Conservation (phyloP, 257 asterid species). For the Pogostemon cablin region DNA sequence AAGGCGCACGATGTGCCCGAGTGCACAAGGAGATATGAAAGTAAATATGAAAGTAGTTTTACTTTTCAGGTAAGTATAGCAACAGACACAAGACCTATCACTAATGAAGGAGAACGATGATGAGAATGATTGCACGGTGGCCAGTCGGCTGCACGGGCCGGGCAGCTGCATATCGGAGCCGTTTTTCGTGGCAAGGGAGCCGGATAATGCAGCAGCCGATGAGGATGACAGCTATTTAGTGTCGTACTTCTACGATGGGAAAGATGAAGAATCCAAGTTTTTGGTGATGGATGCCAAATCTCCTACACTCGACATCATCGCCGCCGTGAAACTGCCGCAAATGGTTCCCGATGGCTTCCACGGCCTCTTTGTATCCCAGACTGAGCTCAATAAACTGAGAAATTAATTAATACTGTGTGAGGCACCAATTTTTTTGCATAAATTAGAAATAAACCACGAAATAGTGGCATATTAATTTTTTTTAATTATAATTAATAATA, state of each 20-base stretch:
- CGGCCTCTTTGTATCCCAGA: slow-evolving; percentile 28
- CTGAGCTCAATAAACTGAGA: not conserved
- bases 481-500: too few relatives aligned
- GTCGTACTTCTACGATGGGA: slow-evolving; percentile 3
- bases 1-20: not conserved
- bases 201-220: slow-evolving; percentile 20
- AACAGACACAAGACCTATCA: slow-evolving; percentile 11
- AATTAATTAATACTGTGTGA: too few relatives aligned
- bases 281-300: slow-evolving; percentile 30
- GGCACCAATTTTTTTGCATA: too few relatives aligned
- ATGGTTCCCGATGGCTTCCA: slow-evolving; percentile 28
- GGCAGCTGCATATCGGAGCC: slow-evolving; percentile 21
- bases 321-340: slow-evolving; percentile 23
- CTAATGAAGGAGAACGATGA: not conserved
- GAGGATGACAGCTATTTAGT: slow-evolving; percentile 28
- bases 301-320: slow-evolving; percentile 19
- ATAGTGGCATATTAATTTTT: too few relatives aligned
- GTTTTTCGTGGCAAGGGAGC: slow-evolving; percentile 15
- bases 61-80: slow-evolving; percentile 14
- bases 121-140: slow-evolving; percentile 21
- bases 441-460: too few relatives aligned
- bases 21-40: not conserved
- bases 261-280: not conserved
- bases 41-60: too few relatives aligned
- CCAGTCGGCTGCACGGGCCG: slow-evolving; percentile 14